phyloP scores from a whole-genome alignment of 257 asterid genomes.

The Ophiorrhiza pumila region DNA sequence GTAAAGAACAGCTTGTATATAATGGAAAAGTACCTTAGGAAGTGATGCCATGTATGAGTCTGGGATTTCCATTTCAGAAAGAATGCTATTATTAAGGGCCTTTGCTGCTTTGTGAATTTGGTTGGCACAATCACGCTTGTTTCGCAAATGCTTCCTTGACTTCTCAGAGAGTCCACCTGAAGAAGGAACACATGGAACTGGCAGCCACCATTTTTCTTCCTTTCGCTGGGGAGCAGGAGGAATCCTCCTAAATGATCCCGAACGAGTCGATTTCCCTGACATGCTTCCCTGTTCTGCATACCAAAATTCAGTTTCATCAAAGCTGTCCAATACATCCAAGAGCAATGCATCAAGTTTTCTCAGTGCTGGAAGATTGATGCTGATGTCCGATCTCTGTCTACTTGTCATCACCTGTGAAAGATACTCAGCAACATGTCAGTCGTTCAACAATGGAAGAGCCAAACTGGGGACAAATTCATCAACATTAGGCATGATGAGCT shows the following conservation, averaged over 20 bases:
- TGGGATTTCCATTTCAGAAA: constrained; percentile 83
- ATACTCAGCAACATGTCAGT: neutral
- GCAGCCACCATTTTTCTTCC: constrained; percentile 93
- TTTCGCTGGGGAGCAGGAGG: constrained; percentile 66
- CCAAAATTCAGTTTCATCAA: constrained; percentile 77
- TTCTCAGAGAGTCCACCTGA: constrained; percentile 71
- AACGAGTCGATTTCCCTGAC: constrained; percentile 49
- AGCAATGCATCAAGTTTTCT: constrained; percentile 75
- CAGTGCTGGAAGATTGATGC: constrained; percentile 77
- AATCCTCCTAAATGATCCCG: constrained; percentile 69
- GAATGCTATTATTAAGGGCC: constrained; percentile 71
- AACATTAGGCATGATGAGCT: neutral
- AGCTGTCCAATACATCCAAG: constrained; percentile 72
- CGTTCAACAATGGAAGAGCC: neutral
- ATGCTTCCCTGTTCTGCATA: constrained; percentile 84
- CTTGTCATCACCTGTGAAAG: constrained; percentile 64
- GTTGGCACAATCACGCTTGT: constrained; percentile 67
- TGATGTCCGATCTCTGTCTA: constrained; percentile 78
- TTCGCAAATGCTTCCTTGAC: constrained; percentile 50
- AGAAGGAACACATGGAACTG: constrained; percentile 61
- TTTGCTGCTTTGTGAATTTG: constrained; percentile 93
- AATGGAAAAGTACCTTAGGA: constrained; percentile 59
- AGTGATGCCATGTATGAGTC: constrained; percentile 73
- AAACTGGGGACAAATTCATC: neutral
- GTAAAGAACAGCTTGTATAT: neutral